These are phyloP conservation scores for Myxozyma kluyveri DNA, from an alignment of 805 yeast genomes.

Conservation along the genomic window DNA sequence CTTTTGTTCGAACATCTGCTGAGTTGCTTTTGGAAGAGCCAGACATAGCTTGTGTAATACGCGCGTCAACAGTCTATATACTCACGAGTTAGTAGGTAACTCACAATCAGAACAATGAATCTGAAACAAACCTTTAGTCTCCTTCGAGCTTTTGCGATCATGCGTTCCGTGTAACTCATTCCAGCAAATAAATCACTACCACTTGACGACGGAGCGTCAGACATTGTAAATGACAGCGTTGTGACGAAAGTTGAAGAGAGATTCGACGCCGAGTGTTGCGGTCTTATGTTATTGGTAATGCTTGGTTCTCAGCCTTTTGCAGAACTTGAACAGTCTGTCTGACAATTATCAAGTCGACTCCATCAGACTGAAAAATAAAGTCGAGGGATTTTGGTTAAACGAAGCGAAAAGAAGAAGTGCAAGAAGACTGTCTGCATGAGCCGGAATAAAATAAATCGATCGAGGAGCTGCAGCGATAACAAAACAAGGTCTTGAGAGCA, in stretches of 20 bases:
- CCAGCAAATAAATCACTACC: neutral
- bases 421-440: too few relatives aligned
- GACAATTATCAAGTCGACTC: neutral
- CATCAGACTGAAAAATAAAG: neutral
- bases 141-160: conserved; percentile 19
- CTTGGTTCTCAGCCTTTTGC: too few relatives aligned
- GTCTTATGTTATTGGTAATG: too few relatives aligned
- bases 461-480: too few relatives aligned
- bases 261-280: too few relatives aligned
- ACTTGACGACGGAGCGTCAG: neutral
- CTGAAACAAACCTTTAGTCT: conserved; percentile 15
- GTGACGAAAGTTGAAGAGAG: neutral
- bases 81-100: neutral
- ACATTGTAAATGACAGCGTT: neutral
- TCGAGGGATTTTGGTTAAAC: too few relatives aligned
- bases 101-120: neutral
- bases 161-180: neutral
- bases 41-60: conserved; percentile 9
- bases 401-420: too few relatives aligned
- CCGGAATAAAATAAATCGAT: too few relatives aligned
- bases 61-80: conserved; percentile 22
- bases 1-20: neutral
- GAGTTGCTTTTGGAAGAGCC: neutral
- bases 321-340: neutral
- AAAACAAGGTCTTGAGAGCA: too few relatives aligned